Conservation (phyloP, 306 rosid species). For the Cicer chorassanicum region DNA sequence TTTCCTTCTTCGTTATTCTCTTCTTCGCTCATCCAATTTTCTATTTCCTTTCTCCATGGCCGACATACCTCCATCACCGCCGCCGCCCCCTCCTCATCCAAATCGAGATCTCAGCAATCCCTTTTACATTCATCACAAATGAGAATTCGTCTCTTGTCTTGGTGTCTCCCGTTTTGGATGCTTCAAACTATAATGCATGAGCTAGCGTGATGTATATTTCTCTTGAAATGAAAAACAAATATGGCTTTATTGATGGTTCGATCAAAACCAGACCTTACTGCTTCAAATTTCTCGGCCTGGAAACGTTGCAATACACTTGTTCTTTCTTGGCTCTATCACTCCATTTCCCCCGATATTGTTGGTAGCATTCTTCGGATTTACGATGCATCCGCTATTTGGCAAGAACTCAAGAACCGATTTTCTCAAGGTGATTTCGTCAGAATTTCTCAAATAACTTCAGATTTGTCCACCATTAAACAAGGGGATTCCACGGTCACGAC, state of each 20-base stretch:
- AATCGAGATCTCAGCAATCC: no score
- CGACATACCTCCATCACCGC: no score
- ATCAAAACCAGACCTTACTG: background rate
- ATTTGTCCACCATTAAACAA: background rate
- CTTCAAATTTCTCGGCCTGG: background rate
- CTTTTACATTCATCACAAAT: no score
- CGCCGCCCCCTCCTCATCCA: no score
- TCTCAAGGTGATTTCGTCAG: background rate
- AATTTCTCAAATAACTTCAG: background rate
- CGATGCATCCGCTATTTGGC: background rate
- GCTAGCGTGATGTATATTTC: no score
- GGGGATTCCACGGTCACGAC: background rate
- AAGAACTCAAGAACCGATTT: background rate
- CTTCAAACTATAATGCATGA: no score
- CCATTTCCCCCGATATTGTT: background rate
- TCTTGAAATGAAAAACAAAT: background rate
- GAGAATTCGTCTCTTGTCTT: no score
- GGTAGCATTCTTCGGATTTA: background rate
- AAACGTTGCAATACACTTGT: background rate
- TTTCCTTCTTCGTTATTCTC: no score
- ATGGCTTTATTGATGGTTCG: background rate
- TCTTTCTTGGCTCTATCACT: background rate
- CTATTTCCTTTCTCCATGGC: no score
- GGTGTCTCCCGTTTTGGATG: no score
- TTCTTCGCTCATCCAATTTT: no score